A percentile compares a stretch with the other conserved stretches of the same genome.
Evolutionary conservation across 495 filamentous ascomycete genomes (phyloP).

Genomic region (Aspergillus nidulans): DNA sequence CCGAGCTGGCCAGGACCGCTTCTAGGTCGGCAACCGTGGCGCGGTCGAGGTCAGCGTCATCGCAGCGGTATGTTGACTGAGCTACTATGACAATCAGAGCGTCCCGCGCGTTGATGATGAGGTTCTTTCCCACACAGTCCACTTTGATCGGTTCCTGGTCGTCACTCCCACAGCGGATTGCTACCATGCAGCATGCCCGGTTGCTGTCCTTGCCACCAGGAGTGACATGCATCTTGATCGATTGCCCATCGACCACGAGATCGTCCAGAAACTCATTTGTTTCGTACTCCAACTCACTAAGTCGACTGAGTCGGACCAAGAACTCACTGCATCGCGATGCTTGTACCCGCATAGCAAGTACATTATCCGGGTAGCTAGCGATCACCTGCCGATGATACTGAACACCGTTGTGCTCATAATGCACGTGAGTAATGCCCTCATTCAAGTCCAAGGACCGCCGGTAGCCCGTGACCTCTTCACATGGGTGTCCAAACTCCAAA

Average conservation of each 20-base stretch:
- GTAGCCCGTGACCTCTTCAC: constrained; percentile 31
- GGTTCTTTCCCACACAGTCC: constrained; percentile 24
- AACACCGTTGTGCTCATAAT: constrained; percentile 32
- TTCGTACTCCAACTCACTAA: constrained; percentile 37
- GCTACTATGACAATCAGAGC: constrained; percentile 36
- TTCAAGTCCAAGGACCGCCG: constrained; percentile 40
- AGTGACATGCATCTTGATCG: constrained; percentile 36
- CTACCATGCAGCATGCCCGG: constrained; percentile 30
- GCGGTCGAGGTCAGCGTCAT: constrained; percentile 19
- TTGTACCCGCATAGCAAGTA: constrained; percentile 37
- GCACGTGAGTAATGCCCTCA: constrained; percentile 31
- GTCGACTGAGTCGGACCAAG: constrained; percentile 25
- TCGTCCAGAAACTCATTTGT: constrained; percentile 40
- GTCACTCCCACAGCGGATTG: constrained; percentile 20
- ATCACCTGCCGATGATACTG: constrained; percentile 32
- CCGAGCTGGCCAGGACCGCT: constrained; percentile 17
- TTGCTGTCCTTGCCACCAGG: constrained; percentile 33
- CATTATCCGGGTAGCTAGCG: constrained; percentile 38
- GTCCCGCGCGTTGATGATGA: constrained; percentile 26
- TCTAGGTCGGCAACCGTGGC: constrained; percentile 21
- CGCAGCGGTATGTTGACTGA: constrained; percentile 35
- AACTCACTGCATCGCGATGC: constrained; percentile 26
- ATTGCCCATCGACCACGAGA: constrained; percentile 18
- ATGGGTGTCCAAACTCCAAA: constrained; percentile 41
- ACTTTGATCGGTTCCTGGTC: constrained; percentile 20